phyloP scores from a whole-genome alignment of 345 rosid species.

The Corchorus capsularis region DNA sequence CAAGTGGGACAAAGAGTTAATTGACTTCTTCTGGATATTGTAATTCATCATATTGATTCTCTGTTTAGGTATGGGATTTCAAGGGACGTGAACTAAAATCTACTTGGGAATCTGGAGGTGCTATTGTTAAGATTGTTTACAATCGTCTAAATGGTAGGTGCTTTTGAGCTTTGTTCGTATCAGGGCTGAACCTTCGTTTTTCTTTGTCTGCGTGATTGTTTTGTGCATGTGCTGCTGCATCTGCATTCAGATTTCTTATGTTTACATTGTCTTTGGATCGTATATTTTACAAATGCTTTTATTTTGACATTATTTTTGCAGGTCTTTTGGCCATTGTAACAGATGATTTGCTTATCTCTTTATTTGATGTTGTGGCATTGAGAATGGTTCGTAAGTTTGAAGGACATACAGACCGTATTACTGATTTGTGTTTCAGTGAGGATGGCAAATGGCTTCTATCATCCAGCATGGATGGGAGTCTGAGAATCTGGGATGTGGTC shows the following conservation, averaged over 20 bases:
- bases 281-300: constrained; percentile 7
- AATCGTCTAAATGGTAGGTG: constrained; percentile 76
- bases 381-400: constrained; percentile 94
- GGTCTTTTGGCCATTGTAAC: constrained; percentile 92
- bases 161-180: constrained; percentile 2
- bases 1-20: neutral
- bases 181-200: neutral
- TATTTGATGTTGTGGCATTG: constrained; percentile 73
- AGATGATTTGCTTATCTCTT: constrained; percentile 75
- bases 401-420: constrained; percentile 89
- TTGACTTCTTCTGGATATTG: neutral
- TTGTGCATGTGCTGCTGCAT: neutral
- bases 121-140: constrained; percentile 71
- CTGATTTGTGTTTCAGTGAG: constrained; percentile 88
- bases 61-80: constrained; percentile 94
- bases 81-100: constrained; percentile 67
- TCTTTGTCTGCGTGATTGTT: neutral
- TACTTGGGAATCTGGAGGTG: constrained; percentile 78
- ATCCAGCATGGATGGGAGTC: constrained; percentile 95
- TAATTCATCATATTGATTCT: neutral
- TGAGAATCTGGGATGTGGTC: constrained; percentile 91
- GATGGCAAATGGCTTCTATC: constrained; percentile 98
- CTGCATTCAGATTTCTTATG: neutral
- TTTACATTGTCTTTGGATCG: constrained; percentile 18
- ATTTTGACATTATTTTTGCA: constrained; percentile 35